Evolutionary conservation across 306 rosid genomes (phyloP).

Genomic region (Cajanus cajan): DNA sequence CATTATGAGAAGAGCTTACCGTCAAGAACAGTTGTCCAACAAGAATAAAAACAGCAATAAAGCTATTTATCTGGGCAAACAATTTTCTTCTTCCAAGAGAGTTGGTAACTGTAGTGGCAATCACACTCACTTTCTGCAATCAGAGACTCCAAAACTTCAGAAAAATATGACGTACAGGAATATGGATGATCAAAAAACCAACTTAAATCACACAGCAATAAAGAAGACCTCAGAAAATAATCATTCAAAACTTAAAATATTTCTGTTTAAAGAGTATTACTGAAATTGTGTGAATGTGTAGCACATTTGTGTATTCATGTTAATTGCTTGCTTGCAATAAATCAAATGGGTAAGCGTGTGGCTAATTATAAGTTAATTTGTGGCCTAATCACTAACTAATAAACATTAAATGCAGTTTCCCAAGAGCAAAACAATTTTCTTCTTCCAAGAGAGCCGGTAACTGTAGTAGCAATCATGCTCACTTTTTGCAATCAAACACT

Average conservation of each 20-base stretch:
- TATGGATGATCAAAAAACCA: not conserved
- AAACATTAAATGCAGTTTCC: too few species aligned
- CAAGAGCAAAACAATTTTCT: conserved; percentile 55
- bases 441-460: conserved; percentile 78
- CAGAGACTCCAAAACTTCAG: conserved; percentile 27
- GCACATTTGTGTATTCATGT: too few species aligned
- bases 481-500: conserved; percentile 66
- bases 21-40: conserved; percentile 87
- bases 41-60: conserved; percentile 87
- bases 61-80: conserved; percentile 84
- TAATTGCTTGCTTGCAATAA: too few species aligned
- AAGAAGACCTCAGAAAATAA: not conserved
- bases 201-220: conserved; percentile 1
- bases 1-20: conserved; percentile 47
- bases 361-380: too few species aligned
- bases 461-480: conserved; percentile 71
- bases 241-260: not conserved
- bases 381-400: too few species aligned
- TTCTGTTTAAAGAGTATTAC: not conserved
- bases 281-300: not conserved
- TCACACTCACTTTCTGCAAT: conserved; percentile 82
- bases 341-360: too few species aligned
- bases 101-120: conserved; percentile 76
- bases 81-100: conserved; percentile 80
- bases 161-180: not conserved